Evolutionary conservation across 805 yeast genomes (phyloP).

Genomic region (Wickerhamomyces ciferrii): DNA sequence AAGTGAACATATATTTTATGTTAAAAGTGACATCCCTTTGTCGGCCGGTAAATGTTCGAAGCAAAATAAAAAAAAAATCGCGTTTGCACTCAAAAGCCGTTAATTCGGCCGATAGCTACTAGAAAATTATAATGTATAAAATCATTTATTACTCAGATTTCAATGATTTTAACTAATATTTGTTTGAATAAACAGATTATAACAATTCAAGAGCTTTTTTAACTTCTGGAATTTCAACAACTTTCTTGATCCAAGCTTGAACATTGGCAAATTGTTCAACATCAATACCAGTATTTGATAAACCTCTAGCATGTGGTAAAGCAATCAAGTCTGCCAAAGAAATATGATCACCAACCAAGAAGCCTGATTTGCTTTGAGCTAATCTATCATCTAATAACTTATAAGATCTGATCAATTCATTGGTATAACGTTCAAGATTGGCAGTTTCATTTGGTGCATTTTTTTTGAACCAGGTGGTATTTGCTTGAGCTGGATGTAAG

Average conservation of each 20-base stretch:
- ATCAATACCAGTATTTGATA: background rate
- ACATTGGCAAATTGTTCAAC: background rate
- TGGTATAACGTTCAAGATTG: conserved; percentile 40
- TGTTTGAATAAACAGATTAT: background rate
- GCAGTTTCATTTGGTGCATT: conserved; percentile 43
- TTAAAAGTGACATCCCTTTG: no score
- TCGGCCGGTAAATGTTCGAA: no score
- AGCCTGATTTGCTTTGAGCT: conserved; percentile 38
- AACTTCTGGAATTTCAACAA: background rate
- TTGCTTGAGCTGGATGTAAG: conserved; percentile 59
- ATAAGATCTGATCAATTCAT: conserved; percentile 44
- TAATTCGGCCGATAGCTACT: background rate
- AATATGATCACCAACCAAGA: conserved; percentile 52
- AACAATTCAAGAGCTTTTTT: background rate
- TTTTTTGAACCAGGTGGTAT: conserved; percentile 34
- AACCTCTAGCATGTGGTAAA: conserved; percentile 25
- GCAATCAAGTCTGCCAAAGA: conserved; percentile 52
- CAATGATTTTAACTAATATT: no score
- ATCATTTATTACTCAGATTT: no score
- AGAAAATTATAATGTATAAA: no score
- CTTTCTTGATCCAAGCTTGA: background rate
- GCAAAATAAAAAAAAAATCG: no score
- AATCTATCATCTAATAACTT: conserved; percentile 46
- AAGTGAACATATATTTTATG: no score
- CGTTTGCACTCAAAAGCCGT: no score